Percentiles rank a stretch among this genome's conserved stretches.
These are phyloP conservation scores for Penicillium aurantiogriseum DNA, from an alignment of 2,329 filamentous ascomycete genomes.

Conservation along the genomic window DNA sequence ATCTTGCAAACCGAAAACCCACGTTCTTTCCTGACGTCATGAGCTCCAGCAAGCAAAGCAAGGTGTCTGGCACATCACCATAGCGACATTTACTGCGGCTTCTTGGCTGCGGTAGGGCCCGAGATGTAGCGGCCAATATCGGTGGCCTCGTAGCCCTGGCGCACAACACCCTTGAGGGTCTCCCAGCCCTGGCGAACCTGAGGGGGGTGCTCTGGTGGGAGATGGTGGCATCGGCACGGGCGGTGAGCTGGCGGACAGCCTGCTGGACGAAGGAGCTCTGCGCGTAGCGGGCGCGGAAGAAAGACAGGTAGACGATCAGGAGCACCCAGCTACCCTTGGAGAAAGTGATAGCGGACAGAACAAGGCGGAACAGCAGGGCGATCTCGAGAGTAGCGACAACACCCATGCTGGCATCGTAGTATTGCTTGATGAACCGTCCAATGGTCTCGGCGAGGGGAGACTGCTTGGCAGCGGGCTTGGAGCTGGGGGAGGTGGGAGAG, in stretches of 20 bases:
- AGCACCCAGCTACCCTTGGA: conserved; percentile 88
- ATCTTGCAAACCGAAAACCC: background rate
- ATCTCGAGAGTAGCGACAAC: conserved; percentile 89
- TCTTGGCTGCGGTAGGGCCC: conserved; percentile 47
- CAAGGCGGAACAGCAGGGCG: conserved; percentile 76
- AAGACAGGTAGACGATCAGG: conserved; percentile 79
- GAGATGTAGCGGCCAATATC: conserved; percentile 72
- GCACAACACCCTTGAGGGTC: conserved; percentile 67
- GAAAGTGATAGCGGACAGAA: conserved; percentile 81
- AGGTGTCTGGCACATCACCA: conserved; percentile 3
- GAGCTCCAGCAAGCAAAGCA: background rate
- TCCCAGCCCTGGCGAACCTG: conserved; percentile 78
- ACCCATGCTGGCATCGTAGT: conserved; percentile 96
- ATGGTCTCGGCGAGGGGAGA: conserved; percentile 75
- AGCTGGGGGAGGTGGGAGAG: conserved; percentile 55
- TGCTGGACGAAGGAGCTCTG: conserved; percentile 93
- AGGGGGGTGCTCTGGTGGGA: conserved; percentile 86
- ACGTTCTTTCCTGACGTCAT: background rate
- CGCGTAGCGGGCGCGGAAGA: conserved; percentile 83
- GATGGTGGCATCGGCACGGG: conserved; percentile 75
- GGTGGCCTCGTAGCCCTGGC: conserved; percentile 75
- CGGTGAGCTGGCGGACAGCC: conserved; percentile 69
- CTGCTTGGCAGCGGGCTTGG: conserved; percentile 49
- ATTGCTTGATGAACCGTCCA: conserved; percentile 91
- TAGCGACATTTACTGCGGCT: conserved; percentile 45